Evolutionary conservation across 2,329 filamentous ascomycete genomes (phyloP).

Genomic region (Lachnellula arida): DNA sequence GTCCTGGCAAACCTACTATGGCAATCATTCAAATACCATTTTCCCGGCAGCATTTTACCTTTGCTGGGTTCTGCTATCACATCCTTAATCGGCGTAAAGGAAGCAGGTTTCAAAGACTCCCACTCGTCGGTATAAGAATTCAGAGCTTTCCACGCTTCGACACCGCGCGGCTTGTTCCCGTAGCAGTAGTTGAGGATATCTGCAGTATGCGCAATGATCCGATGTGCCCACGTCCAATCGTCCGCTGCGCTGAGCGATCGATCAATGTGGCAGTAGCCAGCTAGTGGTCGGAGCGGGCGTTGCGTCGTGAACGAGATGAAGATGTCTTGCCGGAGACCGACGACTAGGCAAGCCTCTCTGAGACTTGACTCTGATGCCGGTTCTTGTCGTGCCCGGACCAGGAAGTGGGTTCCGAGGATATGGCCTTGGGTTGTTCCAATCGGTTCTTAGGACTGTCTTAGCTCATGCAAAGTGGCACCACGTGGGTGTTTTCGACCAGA

Average conservation of each 20-base stretch:
- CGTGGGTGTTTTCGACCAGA: background rate
- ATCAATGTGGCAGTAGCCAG: conserved; percentile 48
- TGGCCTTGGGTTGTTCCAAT: conserved; percentile 11
- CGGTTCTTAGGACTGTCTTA: background rate
- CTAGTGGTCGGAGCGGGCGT: conserved; percentile 43
- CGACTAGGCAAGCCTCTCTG: conserved; percentile 48
- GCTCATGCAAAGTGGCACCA: background rate
- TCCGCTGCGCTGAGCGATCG: conserved; percentile 43
- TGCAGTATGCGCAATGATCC: conserved; percentile 57
- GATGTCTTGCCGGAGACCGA: conserved; percentile 55
- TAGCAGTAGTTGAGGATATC: conserved; percentile 62
- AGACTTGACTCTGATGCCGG: conserved; percentile 34
- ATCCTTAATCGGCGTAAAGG: conserved; percentile 52
- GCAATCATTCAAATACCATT: conserved; percentile 53
- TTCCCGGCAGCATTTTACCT: conserved; percentile 48
- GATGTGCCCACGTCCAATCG: conserved; percentile 56
- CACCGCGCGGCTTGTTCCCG: conserved; percentile 35
- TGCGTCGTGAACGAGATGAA: conserved; percentile 46
- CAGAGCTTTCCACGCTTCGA: conserved; percentile 40
- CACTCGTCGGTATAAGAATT: conserved; percentile 43
- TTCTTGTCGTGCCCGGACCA: conserved; percentile 32
- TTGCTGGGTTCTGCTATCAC: conserved; percentile 32
- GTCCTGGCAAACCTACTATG: conserved; percentile 37
- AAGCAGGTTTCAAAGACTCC: conserved; percentile 42
- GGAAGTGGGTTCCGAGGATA: conserved; percentile 29